phyloP scores from a whole-genome alignment of 345 rosid species.

The Aurinia saxatilis region DNA sequence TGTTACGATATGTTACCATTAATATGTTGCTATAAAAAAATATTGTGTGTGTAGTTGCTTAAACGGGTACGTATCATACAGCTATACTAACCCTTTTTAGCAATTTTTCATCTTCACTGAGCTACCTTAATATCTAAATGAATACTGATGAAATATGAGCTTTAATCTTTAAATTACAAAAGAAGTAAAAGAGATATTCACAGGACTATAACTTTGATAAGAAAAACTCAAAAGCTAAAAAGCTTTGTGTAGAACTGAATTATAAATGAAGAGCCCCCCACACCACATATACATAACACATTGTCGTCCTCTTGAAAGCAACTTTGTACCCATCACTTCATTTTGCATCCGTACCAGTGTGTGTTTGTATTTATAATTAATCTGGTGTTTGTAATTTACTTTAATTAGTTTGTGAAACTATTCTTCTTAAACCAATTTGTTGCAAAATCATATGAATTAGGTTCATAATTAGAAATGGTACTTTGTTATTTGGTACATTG shows the following conservation, averaged over 20 bases:
- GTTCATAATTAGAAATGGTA: not conserved
- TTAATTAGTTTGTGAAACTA: not conserved
- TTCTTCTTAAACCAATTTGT: not conserved
- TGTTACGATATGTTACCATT: not conserved
- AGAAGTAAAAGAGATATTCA: not conserved
- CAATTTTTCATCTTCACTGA: too few species aligned
- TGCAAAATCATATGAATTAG: not conserved
- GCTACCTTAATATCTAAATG: too few species aligned
- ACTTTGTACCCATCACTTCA: conserved; percentile 6
- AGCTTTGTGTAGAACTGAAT: not conserved
- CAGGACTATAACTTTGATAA: not conserved
- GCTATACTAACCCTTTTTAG: too few species aligned
- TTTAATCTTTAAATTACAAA: not conserved
- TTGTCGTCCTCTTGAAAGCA: conserved; percentile 3
- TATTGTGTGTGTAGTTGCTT: not conserved
- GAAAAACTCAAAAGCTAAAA: not conserved
- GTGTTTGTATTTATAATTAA: not conserved
- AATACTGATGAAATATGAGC: not conserved
- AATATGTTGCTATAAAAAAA: not conserved
- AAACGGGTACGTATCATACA: not conserved
- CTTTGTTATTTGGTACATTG: not conserved
- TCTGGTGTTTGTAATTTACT: not conserved
- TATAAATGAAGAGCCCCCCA: conserved; percentile 10
- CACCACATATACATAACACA: not conserved
- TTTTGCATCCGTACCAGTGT: conserved; percentile 7